Conservation (phyloP, 208 protist species). For the Herpetomonas tarakana region DNA sequence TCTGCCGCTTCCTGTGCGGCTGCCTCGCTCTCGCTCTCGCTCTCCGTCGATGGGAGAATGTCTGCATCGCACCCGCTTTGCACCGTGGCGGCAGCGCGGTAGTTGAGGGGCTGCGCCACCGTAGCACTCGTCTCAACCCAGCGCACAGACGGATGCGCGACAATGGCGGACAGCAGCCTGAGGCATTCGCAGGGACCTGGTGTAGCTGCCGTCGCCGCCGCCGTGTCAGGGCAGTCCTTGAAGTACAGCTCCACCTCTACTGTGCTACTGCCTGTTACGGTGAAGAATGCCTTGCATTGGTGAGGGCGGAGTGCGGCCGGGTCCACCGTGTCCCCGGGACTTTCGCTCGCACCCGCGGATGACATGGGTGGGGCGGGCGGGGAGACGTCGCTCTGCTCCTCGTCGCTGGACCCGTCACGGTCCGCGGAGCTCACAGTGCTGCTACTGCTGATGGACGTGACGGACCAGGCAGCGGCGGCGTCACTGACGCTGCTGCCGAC, state of each 20-base stretch:
- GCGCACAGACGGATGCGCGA: constrained; percentile 54
- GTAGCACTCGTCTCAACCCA: constrained; percentile 55
- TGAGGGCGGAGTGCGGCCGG: too few species aligned
- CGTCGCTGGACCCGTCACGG: neutral
- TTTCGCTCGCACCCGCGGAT: too few species aligned
- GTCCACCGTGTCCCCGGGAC: neutral
- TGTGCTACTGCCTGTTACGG: neutral
- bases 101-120: constrained; percentile 33
- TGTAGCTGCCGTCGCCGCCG: neutral
- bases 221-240: neutral
- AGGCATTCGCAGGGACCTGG: neutral
- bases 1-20: constrained; percentile 14
- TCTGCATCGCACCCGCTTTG: constrained; percentile 23
- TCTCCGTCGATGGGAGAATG: neutral
- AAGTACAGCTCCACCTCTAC: neutral
- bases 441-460: too few species aligned
- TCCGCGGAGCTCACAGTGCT: neutral
- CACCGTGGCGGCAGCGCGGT: constrained; percentile 25
- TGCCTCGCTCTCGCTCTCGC: neutral
- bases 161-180: constrained; percentile 19
- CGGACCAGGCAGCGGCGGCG: too few species aligned
- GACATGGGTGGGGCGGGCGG: too few species aligned
- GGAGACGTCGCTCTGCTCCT: neutral
- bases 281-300: neutral
- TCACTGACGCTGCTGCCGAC: neutral